Conservation (phyloP, 2,329 filamentous ascomycete species). For the Capronia coronata region DNA sequence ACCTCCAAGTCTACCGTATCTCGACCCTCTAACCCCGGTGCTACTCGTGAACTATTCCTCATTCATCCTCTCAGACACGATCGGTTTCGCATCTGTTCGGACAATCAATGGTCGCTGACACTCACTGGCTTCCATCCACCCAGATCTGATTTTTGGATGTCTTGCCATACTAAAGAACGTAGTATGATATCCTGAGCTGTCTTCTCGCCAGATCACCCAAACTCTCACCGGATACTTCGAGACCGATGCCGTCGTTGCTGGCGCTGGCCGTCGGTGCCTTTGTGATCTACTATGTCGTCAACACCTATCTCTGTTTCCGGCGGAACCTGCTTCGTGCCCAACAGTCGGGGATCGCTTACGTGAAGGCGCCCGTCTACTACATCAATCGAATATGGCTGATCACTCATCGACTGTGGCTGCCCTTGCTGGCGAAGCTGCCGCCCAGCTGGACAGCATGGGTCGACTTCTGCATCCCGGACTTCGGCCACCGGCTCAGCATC, state of each 20-base stretch:
- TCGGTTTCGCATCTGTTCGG: constrained; percentile 11
- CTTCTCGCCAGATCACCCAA: too few relatives aligned
- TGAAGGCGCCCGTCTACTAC: constrained; percentile 28
- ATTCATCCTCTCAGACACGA: constrained; percentile 10
- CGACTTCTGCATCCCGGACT: constrained; percentile 33
- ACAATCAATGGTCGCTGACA: too few relatives aligned
- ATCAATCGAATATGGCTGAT: constrained; percentile 44
- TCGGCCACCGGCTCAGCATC: constrained; percentile 27
- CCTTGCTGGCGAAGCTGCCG: constrained; percentile 40
- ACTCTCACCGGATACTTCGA: too few relatives aligned
- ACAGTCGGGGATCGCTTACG: constrained; percentile 30
- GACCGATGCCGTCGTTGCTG: constrained; percentile 19
- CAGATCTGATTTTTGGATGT: background rate
- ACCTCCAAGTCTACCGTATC: too few relatives aligned
- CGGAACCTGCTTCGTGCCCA: constrained; percentile 28
- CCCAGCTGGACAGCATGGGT: constrained; percentile 40
- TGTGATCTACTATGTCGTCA: constrained; percentile 12
- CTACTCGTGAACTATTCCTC: constrained; percentile 13
- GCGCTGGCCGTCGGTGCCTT: constrained; percentile 5
- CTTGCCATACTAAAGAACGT: too few relatives aligned
- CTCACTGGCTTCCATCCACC: background rate
- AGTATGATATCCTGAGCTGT: too few relatives aligned
- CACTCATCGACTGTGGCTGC: constrained; percentile 41
- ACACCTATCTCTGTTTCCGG: constrained; percentile 14
- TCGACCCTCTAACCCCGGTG: too few relatives aligned